Evolutionary conservation across 2,329 filamentous ascomycete species (phyloP), one percentile per base, ranked within the genome.

Genomic region (Cladophialophora yegresii): DNA sequence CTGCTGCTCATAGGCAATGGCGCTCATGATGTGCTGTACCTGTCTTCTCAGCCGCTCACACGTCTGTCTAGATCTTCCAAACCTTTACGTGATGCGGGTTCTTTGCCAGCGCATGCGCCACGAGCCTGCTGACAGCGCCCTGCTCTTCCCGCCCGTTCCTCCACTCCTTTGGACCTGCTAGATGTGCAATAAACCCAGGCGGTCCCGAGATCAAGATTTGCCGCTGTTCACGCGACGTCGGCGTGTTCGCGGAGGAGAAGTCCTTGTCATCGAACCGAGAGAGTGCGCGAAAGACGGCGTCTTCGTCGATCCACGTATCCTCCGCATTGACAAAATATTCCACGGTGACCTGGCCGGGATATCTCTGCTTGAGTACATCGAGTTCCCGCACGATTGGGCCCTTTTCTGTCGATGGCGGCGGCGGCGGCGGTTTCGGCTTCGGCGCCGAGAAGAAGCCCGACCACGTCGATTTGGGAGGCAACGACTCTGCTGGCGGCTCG

Each of bases 141-240:
- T 71, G 70, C 58, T 71, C 62, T 58, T 71, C 70, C 9, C 61
- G 47, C 1, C 69, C 69, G 55, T 68, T 63, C 7, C 47, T 62
- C 70, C 69, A 71, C 36, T 67, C 63, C 77, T 96, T 96, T 9
- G 87, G 81, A 1, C 95, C 93, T 2, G 92, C 91, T 77, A 90
- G 91, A 68, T 89, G 84, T 50, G 85, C 84, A 45, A 98, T 84
- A 77, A 98, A 98, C 0, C 95, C 93, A 60, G 96, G 91, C 0
- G 95, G 93, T 0, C 95, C 95, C 0, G 92, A 96, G 1, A 98
- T 85, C 62, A 96, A 81, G n/a, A 97, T 80, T 22, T 96, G 75
- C 65, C 87, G 87, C 67, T 83, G 85, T 0, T 84, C 82, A 0
- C 51, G 30, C 3, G 61, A 33, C 8, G 58, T 49, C 22, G 60